A percentile compares a stretch with the other conserved stretches of the same genome.
Evolutionary conservation across 208 protist species (phyloP).

Genomic region (Leptomonas pyrrhocoris): DNA sequence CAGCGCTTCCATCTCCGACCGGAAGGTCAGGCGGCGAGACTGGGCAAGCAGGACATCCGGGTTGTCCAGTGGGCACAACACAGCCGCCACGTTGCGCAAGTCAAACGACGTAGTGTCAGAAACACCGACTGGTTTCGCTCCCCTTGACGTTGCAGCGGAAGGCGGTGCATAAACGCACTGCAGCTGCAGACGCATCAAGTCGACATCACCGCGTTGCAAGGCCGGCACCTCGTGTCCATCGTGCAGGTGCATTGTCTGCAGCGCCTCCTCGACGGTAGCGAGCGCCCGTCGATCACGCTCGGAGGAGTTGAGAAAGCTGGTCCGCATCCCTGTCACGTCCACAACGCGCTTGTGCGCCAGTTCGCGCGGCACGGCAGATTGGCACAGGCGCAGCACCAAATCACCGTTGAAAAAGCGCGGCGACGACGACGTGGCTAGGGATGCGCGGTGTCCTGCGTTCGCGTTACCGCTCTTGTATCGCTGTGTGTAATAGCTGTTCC

Average conservation of each 20-base stretch:
- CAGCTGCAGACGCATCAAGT: constrained; percentile 51
- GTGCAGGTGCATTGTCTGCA: constrained; percentile 83
- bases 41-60: constrained; percentile 35
- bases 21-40: constrained; percentile 40
- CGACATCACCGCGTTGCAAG: constrained; percentile 62
- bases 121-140: background rate
- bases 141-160: background rate
- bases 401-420: constrained; percentile 35
- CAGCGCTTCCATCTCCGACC: constrained; percentile 59
- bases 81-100: constrained; percentile 12
- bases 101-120: background rate
- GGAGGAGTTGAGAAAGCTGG: constrained; percentile 62
- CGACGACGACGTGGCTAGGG: background rate
- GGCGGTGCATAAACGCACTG: constrained; percentile 46
- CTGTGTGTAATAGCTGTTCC: constrained; percentile 77
- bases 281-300: constrained; percentile 39
- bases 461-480: constrained; percentile 38
- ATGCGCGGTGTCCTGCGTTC: background rate
- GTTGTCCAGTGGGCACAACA: constrained; percentile 48
- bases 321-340: constrained; percentile 76
- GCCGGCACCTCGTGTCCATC: constrained; percentile 82
- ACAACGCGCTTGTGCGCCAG: constrained; percentile 55
- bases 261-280: constrained; percentile 52
- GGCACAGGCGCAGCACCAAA: constrained; percentile 37
- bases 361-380: constrained; percentile 39